Base-by-base conservation (phyloP, 805 yeast genomes). In the Lipomyces mesembrius region DNA sequence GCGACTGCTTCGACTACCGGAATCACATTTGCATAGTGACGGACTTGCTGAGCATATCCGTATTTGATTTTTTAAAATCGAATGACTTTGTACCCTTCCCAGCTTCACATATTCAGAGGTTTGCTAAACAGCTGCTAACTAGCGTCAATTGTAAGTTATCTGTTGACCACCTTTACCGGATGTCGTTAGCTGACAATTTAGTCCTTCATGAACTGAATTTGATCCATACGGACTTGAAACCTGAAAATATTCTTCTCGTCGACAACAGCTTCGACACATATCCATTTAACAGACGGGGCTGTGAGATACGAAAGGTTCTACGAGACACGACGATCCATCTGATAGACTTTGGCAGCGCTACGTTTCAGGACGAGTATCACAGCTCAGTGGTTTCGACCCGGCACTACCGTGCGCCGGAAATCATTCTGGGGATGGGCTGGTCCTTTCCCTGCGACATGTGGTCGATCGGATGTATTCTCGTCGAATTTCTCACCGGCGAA, bases 281-380 rank as follows among this genome's bases (percentile, higher is more conserved):
- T 51, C 72, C 75, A 11, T 74, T 71, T 78, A 76, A 55, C 73
- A 74, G 27, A 78, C 83, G 73, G 8, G 67, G 64, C n/a, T 20
- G 9, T 22, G 61, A 49, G 43, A 17, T 64, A 7, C 76, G 82
- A 35, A 69, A 83, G 68, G 82, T 91, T 9, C 83, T 95, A 70
- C 84, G 83, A 59, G 87, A 90, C 75, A 96, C 98, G 1, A 83
- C 86, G 68, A 91, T 95, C 63, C 92, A 91, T 76, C 85, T 94
- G 34, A 95, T 95, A 68, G 99, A 95, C 79, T 95, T 95, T 78
- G 99, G 99, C n/a, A 88, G 95, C 52, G 97, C 99, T 0, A 88
- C 96, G 3, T 95, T 95, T 74, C 85, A 90, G 73, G 96, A 93
- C 78, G 98, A 95, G 79, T 92, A 90, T 76, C 99, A 95, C 81